phyloP scores from a whole-genome alignment of 2,329 filamentous ascomycete species.

The Phoma sp. region DNA sequence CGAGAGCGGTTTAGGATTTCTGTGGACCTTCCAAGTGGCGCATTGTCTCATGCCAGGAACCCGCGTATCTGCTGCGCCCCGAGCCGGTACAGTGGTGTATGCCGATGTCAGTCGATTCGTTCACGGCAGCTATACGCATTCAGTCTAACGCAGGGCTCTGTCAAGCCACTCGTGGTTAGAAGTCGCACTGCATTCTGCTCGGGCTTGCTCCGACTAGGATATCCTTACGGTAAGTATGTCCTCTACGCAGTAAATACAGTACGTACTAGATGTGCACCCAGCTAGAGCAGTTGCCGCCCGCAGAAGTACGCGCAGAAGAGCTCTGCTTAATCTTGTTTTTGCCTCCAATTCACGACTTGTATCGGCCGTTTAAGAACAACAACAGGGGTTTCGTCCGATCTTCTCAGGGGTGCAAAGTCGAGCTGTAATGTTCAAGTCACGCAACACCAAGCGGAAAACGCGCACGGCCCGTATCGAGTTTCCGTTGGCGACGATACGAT shows the following conservation, averaged over 20 bases:
- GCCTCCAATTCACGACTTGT: not conserved
- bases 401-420: not conserved
- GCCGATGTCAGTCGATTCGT: not conserved
- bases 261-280: not conserved
- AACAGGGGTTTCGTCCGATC: not conserved
- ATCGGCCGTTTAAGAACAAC: not conserved
- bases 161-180: not conserved
- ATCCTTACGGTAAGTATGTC: not conserved
- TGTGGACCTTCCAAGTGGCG: not conserved
- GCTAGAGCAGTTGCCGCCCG: not conserved
- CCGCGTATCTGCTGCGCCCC: not conserved
- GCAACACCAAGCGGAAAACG: not conserved
- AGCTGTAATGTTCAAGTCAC: not conserved
- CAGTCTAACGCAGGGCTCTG: not conserved
- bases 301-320: not conserved
- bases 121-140: constrained; percentile 5
- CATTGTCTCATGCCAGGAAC: not conserved
- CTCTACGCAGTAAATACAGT: not conserved
- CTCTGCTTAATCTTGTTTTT: not conserved
- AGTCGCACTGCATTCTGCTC: not conserved
- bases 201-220: not conserved
- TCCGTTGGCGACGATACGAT: not conserved
- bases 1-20: not conserved
- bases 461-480: not conserved
- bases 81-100: not conserved